Evolutionary conservation across 192 early-diverging fungal species (phyloP), one percentile per base, ranked within the genome.

Genomic region (Entomortierella chlamydospora): DNA sequence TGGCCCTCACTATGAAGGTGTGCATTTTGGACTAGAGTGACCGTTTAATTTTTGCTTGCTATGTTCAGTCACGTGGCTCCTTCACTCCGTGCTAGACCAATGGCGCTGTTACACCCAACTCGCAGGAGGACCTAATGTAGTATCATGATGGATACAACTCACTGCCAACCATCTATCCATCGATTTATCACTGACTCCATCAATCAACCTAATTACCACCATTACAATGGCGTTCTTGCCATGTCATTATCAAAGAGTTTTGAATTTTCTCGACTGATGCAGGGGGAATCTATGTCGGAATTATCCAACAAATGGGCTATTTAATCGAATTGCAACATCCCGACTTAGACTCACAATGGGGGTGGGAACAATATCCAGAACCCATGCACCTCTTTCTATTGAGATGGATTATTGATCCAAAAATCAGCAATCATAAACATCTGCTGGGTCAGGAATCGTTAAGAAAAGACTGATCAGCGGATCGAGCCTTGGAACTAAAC

Each of bases 1-100:
- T 62, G 62, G 61, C 71, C 55, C 61, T 45, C 60, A 64, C 39
- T 51, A 73, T 73, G 71, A 73, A 73, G 71, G 71, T 73, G 71
- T 49, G 71, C 55, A 57, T 59, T 26, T 58, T 8, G 51, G 30
- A 9, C 26, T 41, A 57, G 15, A 41, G 18, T 37, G 34, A 37
- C 34, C 10, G 34, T 37, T 37, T 37, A 37, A 10, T 37, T 23
- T 65, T 25, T 12, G 57, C 25, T 65, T 42, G 17, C n/a, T 57
- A 20, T 51, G 25, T 54, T 56, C 2, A 47, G 58, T 70, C 68
- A 70, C 68, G 68, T 61, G 68, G 45, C 4, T 50, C 18, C 47
- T 23, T 50, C 17, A 7, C 34, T 37, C 5, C 34, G 64, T 30
- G 41, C 64, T 54, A 64, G 23, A 41, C 31, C 63, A 26, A 41